Evolutionary conservation across 768 basidiomycete species (phyloP), one percentile per base, ranked within the genome.

Genomic region (Auriscalpium orientale): DNA sequence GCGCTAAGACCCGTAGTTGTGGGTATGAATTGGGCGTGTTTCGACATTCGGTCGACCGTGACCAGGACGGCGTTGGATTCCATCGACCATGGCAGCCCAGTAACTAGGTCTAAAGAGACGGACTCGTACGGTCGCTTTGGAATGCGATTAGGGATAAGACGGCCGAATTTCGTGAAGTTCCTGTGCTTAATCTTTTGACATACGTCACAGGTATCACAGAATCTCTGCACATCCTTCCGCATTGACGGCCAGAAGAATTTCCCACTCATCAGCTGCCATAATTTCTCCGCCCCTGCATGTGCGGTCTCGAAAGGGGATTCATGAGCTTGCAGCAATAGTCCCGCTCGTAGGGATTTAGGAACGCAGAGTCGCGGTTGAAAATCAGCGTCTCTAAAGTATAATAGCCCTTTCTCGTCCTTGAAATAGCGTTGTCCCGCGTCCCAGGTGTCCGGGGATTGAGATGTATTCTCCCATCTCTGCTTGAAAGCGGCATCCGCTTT

Each of bases 11-110:
- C 56, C 18, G 59, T 56, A 13, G 38, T 51, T 33, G 60, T 36
- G 9, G 70, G 63, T 28, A 70, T 61, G 56, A 71, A 70, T 40
- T 66, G 62, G 1, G 61, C 65, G 60, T 57, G 59, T 53, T 73
- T 73, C 33, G 68, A 67, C n/a, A 70, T 49, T 13, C 59, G 36
- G 46, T 63, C 55, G 2, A 59, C 58, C 2, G 62, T 38, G 0
- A 63, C 62, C 15, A 63, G 18, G 6, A 66, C 56, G 2, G 53
- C 40, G 52, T 61, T 46, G 54, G 18, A 58, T 4, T 46, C 60
- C 13, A 55, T n/a, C 4, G 37, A 50, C 55, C 44, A 44, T 4
- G 65, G 58, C 15, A 66, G 22, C 4, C 37, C 37, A 0, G 28
- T 20, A n/a, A 57, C 48, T 7, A 57, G 34, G 51, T 57, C 58